A percentile compares a stretch with the other conserved stretches of the same genome.
These are phyloP conservation scores for Candida sp. DNA, from an alignment of 1,139 yeast species.

Conservation along the genomic window DNA sequence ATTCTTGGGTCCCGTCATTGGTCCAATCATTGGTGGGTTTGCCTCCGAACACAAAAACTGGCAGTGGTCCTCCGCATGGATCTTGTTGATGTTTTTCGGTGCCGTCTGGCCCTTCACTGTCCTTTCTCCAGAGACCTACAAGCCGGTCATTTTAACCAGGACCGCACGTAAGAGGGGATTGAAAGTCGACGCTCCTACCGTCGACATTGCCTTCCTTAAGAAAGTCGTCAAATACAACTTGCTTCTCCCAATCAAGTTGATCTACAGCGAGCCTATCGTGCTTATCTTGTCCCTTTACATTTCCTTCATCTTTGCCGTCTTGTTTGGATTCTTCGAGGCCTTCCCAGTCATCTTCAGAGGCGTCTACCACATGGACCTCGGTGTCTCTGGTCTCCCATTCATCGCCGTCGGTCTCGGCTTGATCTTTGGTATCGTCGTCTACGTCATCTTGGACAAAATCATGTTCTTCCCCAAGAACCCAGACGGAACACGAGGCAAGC, in stretches of 20 bases:
- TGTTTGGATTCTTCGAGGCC: slow-evolving; percentile 81
- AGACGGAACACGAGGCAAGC: slow-evolving; percentile 64
- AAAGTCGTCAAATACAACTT: slow-evolving; percentile 48
- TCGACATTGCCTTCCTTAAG: slow-evolving; percentile 22
- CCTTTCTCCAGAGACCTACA: slow-evolving; percentile 73
- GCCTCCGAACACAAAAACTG: slow-evolving; percentile 71
- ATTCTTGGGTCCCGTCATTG: slow-evolving; percentile 80
- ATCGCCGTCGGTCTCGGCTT: slow-evolving; percentile 74
- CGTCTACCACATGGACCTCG: slow-evolving; percentile 58
- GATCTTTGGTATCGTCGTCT: slow-evolving; percentile 53
- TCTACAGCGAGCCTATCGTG: slow-evolving; percentile 72
- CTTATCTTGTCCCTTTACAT: slow-evolving; percentile 66
- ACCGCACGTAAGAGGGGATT: slow-evolving; percentile 66
- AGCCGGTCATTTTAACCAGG: slow-evolving; percentile 56
- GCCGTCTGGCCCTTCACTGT: slow-evolving; percentile 60
- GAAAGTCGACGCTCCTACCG: slow-evolving; percentile 38
- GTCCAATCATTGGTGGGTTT: slow-evolving; percentile 84
- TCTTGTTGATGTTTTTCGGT: slow-evolving; percentile 74
- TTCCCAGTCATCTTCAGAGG: slow-evolving; percentile 75
- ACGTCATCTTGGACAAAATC: slow-evolving; percentile 50
- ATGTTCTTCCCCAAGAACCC: slow-evolving; percentile 59
- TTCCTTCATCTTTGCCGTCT: slow-evolving; percentile 74
- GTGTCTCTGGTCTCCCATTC: slow-evolving; percentile 70
- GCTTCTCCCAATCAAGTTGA: slow-evolving; percentile 66
- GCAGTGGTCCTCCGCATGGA: slow-evolving; percentile 81